Percentiles rank a stretch among this genome's conserved stretches.
phyloP scores from a whole-genome alignment of 495 filamentous ascomycete species.

The Thozetella sp. region DNA sequence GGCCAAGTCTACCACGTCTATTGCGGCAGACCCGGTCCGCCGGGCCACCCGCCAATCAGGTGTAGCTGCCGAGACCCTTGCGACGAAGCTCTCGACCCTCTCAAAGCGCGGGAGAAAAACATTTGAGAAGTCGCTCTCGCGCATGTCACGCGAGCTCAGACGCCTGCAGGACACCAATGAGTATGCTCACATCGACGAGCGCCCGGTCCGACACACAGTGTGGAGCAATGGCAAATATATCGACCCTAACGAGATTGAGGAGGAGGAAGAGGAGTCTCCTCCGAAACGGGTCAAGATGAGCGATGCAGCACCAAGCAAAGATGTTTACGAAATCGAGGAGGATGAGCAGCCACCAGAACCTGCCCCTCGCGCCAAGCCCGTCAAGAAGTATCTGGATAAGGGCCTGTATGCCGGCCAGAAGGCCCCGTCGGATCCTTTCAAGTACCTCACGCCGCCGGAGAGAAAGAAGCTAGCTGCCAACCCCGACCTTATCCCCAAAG shows the following conservation, averaged over 20 bases:
- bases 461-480: slow-evolving; percentile 60
- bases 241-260: slow-evolving; percentile 20
- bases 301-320: slow-evolving; percentile 32
- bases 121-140: slow-evolving; percentile 34
- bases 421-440: slow-evolving; percentile 55
- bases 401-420: slow-evolving; percentile 92
- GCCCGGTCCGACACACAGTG: slow-evolving; percentile 46
- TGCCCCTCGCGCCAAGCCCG: slow-evolving; percentile 40
- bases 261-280: slow-evolving; percentile 26
- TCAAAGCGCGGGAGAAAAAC: slow-evolving; percentile 46
- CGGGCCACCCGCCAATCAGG: slow-evolving; percentile 42
- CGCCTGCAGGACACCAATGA: slow-evolving; percentile 56
- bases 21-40: slow-evolving; percentile 30
- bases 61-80: slow-evolving; percentile 43
- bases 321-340: slow-evolving; percentile 47
- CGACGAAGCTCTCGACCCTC: slow-evolving; percentile 42
- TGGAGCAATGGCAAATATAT: slow-evolving; percentile 60
- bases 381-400: slow-evolving; percentile 76
- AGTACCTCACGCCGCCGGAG: slow-evolving; percentile 58
- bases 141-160: slow-evolving; percentile 46
- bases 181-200: slow-evolving; percentile 51
- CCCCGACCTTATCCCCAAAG: slow-evolving; percentile 42
- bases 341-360: slow-evolving; percentile 36
- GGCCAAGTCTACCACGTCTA: slow-evolving; percentile 24
- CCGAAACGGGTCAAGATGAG: slow-evolving; percentile 45